A percentile compares a stretch with the other conserved stretches of the same genome.
Evolutionary conservation across 805 yeast species (phyloP).

Genomic region (Saccharomycopsis microspora): DNA sequence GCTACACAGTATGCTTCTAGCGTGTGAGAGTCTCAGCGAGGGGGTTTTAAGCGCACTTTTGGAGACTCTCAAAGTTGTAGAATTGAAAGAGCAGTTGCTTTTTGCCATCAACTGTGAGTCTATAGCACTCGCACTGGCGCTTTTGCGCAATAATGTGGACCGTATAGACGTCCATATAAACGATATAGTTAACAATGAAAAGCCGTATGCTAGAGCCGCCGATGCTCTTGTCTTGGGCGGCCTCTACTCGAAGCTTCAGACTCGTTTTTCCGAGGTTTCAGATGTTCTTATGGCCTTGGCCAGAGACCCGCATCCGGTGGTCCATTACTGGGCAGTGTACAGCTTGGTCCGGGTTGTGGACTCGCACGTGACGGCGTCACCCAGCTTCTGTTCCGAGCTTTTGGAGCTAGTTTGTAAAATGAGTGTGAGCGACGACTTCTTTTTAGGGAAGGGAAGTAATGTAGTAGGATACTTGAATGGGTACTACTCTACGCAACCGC

Average conservation of each 20-base stretch:
- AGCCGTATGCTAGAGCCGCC: slow-evolving; percentile 56
- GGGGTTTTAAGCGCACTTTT: slow-evolving; percentile 33
- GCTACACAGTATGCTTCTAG: slow-evolving; percentile 36
- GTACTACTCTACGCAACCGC: slow-evolving; percentile 32
- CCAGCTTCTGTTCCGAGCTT: slow-evolving; percentile 31
- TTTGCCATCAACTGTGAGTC: slow-evolving; percentile 42
- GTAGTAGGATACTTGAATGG: slow-evolving; percentile 39
- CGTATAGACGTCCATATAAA: slow-evolving; percentile 47
- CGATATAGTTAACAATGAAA: slow-evolving; percentile 49
- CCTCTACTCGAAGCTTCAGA: slow-evolving; percentile 23
- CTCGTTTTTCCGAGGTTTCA: slow-evolving; percentile 32
- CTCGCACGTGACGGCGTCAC: slow-evolving; percentile 38
- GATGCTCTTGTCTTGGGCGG: slow-evolving; percentile 38
- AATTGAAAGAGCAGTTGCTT: slow-evolving; percentile 28
- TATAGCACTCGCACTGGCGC: slow-evolving; percentile 38
- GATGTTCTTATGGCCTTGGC: slow-evolving; percentile 50
- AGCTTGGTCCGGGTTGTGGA: slow-evolving; percentile 47
- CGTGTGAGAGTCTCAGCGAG: slow-evolving; percentile 18
- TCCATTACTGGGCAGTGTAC: slow-evolving; percentile 62
- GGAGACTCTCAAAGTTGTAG: slow-evolving; percentile 38
- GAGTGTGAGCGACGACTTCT: slow-evolving; percentile 37
- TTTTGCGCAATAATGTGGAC: slow-evolving; percentile 24
- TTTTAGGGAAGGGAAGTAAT: slow-evolving; percentile 31
- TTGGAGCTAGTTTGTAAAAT: slow-evolving; percentile 27
- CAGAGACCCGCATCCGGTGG: slow-evolving; percentile 76